Conservation (phyloP, 2,329 filamentous ascomycete genomes). For the Claviceps sp. region DNA sequence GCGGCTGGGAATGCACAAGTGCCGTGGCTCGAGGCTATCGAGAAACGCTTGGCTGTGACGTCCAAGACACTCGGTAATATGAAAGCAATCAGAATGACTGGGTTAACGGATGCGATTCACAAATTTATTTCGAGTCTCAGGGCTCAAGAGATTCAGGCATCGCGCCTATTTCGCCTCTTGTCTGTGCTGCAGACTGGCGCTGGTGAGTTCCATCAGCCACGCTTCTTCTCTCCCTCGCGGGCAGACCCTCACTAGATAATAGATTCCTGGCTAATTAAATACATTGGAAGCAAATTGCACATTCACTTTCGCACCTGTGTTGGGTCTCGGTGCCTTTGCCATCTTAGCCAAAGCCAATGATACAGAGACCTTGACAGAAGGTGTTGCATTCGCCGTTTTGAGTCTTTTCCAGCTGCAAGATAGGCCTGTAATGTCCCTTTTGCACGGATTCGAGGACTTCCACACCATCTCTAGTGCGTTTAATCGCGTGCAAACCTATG, state of each 20-base stretch:
- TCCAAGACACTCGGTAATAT: slow-evolving; percentile 15
- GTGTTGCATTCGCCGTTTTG: slow-evolving; percentile 10
- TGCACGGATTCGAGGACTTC: slow-evolving; percentile 10
- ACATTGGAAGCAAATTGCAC: slow-evolving; percentile 6
- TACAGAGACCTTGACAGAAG: slow-evolving; percentile 9
- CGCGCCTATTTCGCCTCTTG: slow-evolving; percentile 13
- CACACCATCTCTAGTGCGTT: slow-evolving; percentile 12
- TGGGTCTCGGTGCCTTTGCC: slow-evolving; percentile 9
- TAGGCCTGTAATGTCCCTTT: slow-evolving; percentile 9
- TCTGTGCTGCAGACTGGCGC: slow-evolving; percentile 4
- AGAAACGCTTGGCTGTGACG: slow-evolving; percentile 13
- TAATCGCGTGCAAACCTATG: slow-evolving; percentile 10
- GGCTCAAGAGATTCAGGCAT: slow-evolving; percentile 20
- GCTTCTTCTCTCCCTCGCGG: neutral
- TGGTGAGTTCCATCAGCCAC: neutral
- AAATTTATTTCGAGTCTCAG: slow-evolving; percentile 21
- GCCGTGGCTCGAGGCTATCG: slow-evolving; percentile 15
- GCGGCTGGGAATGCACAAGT: slow-evolving; percentile 11
- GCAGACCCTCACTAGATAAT: neutral
- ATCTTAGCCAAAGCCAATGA: slow-evolving; percentile 7
- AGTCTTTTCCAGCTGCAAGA: slow-evolving; percentile 11
- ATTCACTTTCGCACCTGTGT: slow-evolving; percentile 10
- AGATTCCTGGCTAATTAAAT: neutral
- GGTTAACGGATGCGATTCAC: slow-evolving; percentile 20
- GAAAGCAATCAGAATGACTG: slow-evolving; percentile 29